A percentile compares a stretch with the other conserved stretches of the same genome.
Conservation (phyloP, 2,329 filamentous ascomycete species). For the Fonsecaea multimorphosa region DNA sequence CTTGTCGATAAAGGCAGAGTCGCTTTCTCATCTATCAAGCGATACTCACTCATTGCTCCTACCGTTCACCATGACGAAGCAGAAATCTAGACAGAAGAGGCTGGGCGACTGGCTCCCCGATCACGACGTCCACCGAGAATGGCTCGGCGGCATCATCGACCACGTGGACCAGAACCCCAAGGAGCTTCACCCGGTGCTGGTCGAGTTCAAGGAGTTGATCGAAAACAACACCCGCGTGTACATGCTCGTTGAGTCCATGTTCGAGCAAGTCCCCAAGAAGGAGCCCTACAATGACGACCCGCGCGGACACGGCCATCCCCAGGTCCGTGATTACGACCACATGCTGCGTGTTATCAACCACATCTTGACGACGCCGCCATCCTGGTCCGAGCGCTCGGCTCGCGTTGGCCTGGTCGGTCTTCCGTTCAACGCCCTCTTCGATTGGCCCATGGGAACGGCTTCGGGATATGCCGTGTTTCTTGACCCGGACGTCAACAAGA, state of each 20-base stretch:
- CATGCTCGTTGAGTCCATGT: conserved; percentile 73
- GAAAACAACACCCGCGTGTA: conserved; percentile 68
- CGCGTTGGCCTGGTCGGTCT: conserved; percentile 57
- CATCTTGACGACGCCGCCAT: conserved; percentile 49
- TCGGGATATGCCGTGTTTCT: conserved; percentile 63
- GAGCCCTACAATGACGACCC: conserved; percentile 67
- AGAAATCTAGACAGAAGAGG: neutral
- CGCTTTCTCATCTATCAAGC: neutral
- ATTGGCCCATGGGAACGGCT: conserved; percentile 65
- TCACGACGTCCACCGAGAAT: conserved; percentile 66
- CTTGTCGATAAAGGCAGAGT: neutral
- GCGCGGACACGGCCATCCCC: conserved; percentile 58
- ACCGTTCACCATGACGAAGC: neutral
- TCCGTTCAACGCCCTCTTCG: conserved; percentile 63
- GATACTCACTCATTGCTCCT: too few relatives aligned
- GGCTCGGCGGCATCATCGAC: conserved; percentile 63
- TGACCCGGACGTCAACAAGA: conserved; percentile 58
- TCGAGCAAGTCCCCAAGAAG: conserved; percentile 68
- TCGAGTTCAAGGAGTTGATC: conserved; percentile 71
- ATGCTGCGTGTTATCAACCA: conserved; percentile 72
- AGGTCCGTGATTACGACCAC: conserved; percentile 70
- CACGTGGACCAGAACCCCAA: conserved; percentile 60
- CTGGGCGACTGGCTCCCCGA: conserved; percentile 69
- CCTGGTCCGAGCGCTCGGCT: conserved; percentile 49
- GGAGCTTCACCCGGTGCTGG: conserved; percentile 64